Percentiles rank a stretch among this genome's conserved stretches.
These are phyloP conservation scores for Monascus ruber DNA, from an alignment of 2,329 filamentous ascomycete species.

Conservation along the genomic window DNA sequence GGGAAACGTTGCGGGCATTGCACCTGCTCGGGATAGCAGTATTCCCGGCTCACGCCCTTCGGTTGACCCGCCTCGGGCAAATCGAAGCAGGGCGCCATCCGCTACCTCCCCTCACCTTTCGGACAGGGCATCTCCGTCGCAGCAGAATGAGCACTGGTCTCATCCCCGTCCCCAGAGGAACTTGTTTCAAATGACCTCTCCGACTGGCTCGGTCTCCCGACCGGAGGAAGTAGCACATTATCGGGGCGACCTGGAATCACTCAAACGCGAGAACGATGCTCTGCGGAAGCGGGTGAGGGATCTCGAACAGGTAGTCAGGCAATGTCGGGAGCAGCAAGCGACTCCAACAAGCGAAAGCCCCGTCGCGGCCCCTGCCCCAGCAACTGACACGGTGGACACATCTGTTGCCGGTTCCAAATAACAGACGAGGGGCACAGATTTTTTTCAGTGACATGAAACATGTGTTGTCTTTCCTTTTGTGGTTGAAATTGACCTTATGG, in stretches of 20 bases:
- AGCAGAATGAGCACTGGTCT: constrained; percentile 17
- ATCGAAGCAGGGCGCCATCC: constrained; percentile 33
- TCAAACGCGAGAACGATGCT: constrained; percentile 36
- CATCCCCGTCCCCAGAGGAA: constrained; percentile 19
- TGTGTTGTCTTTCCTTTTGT: too few relatives aligned
- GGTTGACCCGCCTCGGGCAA: constrained; percentile 16
- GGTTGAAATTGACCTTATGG: too few relatives aligned
- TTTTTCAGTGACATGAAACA: too few relatives aligned
- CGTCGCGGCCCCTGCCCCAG: background rate
- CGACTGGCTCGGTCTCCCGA: constrained; percentile 19
- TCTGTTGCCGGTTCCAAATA: too few relatives aligned
- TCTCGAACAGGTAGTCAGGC: constrained; percentile 28
- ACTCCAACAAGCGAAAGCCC: background rate
- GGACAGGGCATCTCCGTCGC: constrained; percentile 16
- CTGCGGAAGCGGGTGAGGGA: constrained; percentile 35
- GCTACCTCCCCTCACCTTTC: constrained; percentile 25
- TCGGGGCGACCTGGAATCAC: constrained; percentile 31
- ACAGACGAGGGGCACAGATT: too few relatives aligned
- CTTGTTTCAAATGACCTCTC: constrained; percentile 18
- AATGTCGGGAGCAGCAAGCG: constrained; percentile 13
- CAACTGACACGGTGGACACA: too few relatives aligned
- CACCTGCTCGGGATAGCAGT: constrained; percentile 29
- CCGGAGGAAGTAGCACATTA: constrained; percentile 34
- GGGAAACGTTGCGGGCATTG: constrained; percentile 31
- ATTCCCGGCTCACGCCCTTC: constrained; percentile 17